Evolutionary conservation across 176 grass and related monocot genomes (phyloP), one percentile per base, ranked within the genome.

Genomic region (Carex scoparia): DNA sequence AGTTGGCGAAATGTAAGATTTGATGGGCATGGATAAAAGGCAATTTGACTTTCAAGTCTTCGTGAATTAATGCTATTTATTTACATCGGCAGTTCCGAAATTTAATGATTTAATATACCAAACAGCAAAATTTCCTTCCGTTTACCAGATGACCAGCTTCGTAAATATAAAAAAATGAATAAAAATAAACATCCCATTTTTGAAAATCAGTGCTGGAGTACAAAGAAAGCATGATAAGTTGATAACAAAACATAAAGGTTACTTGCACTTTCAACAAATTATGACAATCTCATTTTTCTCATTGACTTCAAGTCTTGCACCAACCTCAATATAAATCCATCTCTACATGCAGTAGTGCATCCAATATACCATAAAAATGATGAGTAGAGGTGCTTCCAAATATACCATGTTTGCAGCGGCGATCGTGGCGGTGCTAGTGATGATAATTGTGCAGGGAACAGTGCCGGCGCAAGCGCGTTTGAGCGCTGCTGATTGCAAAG

Each of bases 401-500:
- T 57, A 57, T 32, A 33, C 51, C 0, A 30, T 56, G 12, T 33
- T 7, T 35, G 48, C 49, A 1, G 28, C n/a, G 1, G 70, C 1
- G 5, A 6, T 33, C 0, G 2, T 33, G 13, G 28, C 51, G 9
- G 3, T 57, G 74, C 15, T 3, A 15, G 0, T 78, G 11, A 78
- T 78, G 49, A 57, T 33, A 78, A 12, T 78, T 78, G 27, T 4
- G 0, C 74, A 57, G 11, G 74, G 49, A 57, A 30, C 51, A 57
- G 27, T 8, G 28, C 51, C 49, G n/a, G 51, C 28, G 8, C 12
- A 78, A 56, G 74, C 49, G 0, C 11, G 28, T 57, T 32, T 57
- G 49, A 78, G 74, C 6, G 74, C 74, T 8, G 27, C 51, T 4
- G 27, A 51, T 78, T 78, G 74, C 51, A 78, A 78, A 53, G 74